Base-by-base conservation (phyloP, 306 rosid genomes). In the Malus sylvestris region DNA sequence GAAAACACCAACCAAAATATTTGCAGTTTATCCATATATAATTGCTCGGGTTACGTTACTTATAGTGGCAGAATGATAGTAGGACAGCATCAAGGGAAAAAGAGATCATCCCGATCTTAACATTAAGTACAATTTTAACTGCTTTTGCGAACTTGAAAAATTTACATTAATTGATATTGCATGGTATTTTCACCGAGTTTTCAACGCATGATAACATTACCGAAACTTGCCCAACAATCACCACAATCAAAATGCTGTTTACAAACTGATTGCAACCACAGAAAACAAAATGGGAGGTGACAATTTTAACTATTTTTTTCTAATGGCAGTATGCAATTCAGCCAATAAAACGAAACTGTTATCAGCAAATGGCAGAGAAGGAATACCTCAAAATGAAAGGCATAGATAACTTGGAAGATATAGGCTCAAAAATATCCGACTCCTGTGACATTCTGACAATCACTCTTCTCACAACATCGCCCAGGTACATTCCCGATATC, bases 401-500 rank as follows among this genome's bases (percentile, higher is more conserved):
- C 72, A 30, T 73, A 25, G 76, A 82, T 73, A 93, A 91, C 81
- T 78, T 85, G 76, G 92, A 45, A 80, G 93, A 85, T 83, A 78
- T 73, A 73, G 90, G 86, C 72, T 88, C 98, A 79, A 88, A 82
- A 67, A 87, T 83, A 82, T 91, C 92, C 4, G 97, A 80, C 76
- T 91, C 97, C 72, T 74, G 79, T 38, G 91, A 86, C 86, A 93
- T 93, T 88, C 84, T 88, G 63, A 89, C 88, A 64, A 93, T 85
- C 58, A 93, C 93, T 87, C 98, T 89, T 83, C 98, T 88, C 68
- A 93, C 97, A 3, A 93, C 87, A 66, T 93, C 98, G 27, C 98
- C 98, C 29, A 93, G 90, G 85, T 93, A 93, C 98, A 93, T 88
- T 80, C 97, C 98, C 60, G 98, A 89, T 82, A 93, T 91, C 97